These are phyloP conservation scores for Skeletonema costatum DNA, from an alignment of 108 stramenopile species.

Conservation along the genomic window DNA sequence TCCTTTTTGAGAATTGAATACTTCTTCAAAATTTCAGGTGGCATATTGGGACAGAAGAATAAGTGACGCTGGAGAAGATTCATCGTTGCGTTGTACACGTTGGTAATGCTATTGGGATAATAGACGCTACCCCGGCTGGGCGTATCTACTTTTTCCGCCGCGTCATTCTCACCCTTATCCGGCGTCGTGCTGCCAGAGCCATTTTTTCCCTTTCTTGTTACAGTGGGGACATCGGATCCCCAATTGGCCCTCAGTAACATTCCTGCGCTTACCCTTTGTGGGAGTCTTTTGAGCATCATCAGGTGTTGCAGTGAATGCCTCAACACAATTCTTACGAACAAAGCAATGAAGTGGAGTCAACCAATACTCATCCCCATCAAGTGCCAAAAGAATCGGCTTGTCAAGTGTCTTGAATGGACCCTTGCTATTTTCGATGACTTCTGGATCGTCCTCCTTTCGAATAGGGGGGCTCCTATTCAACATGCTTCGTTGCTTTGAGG, in stretches of 20 bases:
- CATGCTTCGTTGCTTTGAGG: background rate
- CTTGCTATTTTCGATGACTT: conserved; percentile 38
- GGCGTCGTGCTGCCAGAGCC: background rate
- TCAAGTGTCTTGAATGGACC: conserved; percentile 66
- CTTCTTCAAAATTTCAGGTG: conserved; percentile 60
- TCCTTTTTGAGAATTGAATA: conserved; percentile 73
- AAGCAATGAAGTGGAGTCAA: conserved; percentile 86
- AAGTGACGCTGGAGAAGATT: conserved; percentile 67
- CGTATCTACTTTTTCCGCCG: background rate
- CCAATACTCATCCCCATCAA: conserved; percentile 76
- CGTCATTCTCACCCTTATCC: background rate
- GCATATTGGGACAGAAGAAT: conserved; percentile 65
- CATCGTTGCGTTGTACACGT: conserved; percentile 52
- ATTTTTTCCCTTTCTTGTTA: conserved; percentile 28
- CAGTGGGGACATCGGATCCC: conserved; percentile 88
- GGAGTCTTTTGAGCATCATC: conserved; percentile 65
- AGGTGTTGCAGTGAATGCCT: conserved; percentile 73
- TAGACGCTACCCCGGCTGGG: conserved; percentile 78
- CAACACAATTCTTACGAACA: conserved; percentile 74
- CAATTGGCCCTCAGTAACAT: conserved; percentile 79
- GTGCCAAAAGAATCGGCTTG: conserved; percentile 59
- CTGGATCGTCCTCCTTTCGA: background rate
- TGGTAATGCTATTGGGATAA: conserved; percentile 56
- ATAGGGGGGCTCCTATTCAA: background rate
- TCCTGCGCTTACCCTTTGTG: conserved; percentile 80